Evolutionary conservation across 2,329 filamentous ascomycete genomes (phyloP), one percentile per base, ranked within the genome.

Genomic region (Aspergillus versicolor): DNA sequence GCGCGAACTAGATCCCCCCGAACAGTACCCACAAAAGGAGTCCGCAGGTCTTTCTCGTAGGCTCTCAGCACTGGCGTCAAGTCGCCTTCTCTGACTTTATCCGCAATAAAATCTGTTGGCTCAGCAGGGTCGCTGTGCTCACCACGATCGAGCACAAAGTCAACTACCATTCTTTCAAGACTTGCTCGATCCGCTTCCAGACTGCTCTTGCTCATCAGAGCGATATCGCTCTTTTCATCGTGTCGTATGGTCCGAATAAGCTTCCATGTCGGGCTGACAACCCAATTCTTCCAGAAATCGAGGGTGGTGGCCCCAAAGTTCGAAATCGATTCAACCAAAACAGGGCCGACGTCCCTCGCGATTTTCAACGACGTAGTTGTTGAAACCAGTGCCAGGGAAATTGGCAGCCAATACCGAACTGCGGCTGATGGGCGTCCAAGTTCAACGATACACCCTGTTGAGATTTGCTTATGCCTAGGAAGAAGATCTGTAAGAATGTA

Each of bases 211-310:
- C 92, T 97, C 89, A 99, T 94, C 63, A 99, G 90, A 44, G 93
- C 94, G 63, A 99, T 93, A 70, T 97, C 93, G 70, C 91, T 96
- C 64, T 87, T 89, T 66, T 90, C 87, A 67, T 97, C 91, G 72
- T 97, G 94, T 5, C 93, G 87, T 64, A 99, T 97, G 0, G 94
- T 99, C 48, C 88, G 87, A 57, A 99, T 84, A 17, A 99, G 82
- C 70, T 91, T 93, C 65, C 86, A 86, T 1, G 86, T 81, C 0
- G 94, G 94, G 62, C 96, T 89, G 11, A 99, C 79, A 3, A 99
- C 89, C 94, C 94, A 99, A 72, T 99, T 99, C 59, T 87, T 81
- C 90, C 92, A 97, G 71, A 99, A 99, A 73, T 96, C 93, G 53
- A 90, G 83, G 1, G 87, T 78, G 0, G 94, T 99, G 2, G 80